Percentiles rank a stretch among this genome's conserved stretches.
Conservation (phyloP, 2,329 filamentous ascomycete species). For the Elsinoe necatrix region DNA sequence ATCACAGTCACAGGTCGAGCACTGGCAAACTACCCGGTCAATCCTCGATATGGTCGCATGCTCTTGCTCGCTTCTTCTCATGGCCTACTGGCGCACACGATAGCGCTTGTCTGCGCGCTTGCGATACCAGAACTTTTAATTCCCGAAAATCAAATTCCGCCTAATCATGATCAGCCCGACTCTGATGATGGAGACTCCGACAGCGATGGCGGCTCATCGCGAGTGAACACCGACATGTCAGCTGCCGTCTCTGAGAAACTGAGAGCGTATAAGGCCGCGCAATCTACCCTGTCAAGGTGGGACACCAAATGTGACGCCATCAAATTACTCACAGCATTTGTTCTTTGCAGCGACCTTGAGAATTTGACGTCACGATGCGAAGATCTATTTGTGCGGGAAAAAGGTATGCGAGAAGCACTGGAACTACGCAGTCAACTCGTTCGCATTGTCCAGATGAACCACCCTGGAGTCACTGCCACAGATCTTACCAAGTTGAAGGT, state of each 20-base stretch:
- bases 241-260: slow-evolving; percentile 51
- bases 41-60: slow-evolving; percentile 84
- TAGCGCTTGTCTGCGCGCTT: slow-evolving; percentile 79
- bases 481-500: slow-evolving; percentile 40
- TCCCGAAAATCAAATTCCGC: slow-evolving; percentile 58
- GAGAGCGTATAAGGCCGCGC: slow-evolving; percentile 60
- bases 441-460: slow-evolving; percentile 55
- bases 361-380: slow-evolving; percentile 57
- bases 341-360: slow-evolving; percentile 50
- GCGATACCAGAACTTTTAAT: slow-evolving; percentile 85
- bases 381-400: slow-evolving; percentile 75
- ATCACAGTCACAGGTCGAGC: slow-evolving; percentile 73
- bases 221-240: slow-evolving; percentile 56
- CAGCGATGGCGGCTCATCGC: slow-evolving; percentile 7
- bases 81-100: slow-evolving; percentile 73
- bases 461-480: background rate
- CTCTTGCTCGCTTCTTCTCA: slow-evolving; percentile 79
- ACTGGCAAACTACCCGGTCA: slow-evolving; percentile 81
- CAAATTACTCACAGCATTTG: slow-evolving; percentile 68
- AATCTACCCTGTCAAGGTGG: slow-evolving; percentile 68
- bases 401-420: slow-evolving; percentile 76
- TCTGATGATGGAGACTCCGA: slow-evolving; percentile 17
- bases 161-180: slow-evolving; percentile 31
- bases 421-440: slow-evolving; percentile 78
- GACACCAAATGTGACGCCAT: slow-evolving; percentile 82